Percentiles rank a stretch among this genome's conserved stretches.
phyloP scores from a whole-genome alignment of 169 alveolate species.

The Eimeria acervulina region DNA sequence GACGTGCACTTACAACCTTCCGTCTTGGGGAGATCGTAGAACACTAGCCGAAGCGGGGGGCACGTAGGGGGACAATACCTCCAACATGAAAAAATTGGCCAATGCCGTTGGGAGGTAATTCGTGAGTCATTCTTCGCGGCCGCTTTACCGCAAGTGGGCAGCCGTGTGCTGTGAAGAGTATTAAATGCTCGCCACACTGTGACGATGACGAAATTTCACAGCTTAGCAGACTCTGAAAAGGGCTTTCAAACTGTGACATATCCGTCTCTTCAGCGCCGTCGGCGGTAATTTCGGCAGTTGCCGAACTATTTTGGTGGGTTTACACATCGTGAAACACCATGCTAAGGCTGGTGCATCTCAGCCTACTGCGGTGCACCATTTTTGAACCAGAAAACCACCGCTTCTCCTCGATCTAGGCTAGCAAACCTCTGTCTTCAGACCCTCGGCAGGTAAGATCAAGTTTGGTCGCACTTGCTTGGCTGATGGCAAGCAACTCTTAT shows the following conservation, averaged over 20 bases:
- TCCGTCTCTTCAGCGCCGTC: not conserved
- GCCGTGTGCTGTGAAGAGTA: not conserved
- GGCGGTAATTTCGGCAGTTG: not conserved
- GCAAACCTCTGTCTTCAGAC: no score
- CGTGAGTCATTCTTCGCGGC: not conserved
- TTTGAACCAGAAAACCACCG: no score
- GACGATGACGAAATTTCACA: not conserved
- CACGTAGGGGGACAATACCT: not conserved
- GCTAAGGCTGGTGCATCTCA: not conserved
- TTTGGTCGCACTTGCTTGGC: no score
- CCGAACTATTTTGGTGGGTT: not conserved
- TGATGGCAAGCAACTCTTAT: not conserved
- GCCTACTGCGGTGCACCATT: no score
- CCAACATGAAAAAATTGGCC: not conserved
- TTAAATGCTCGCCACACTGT: not conserved
- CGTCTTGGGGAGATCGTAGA: not conserved
- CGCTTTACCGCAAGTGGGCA: not conserved
- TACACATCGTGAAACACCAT: not conserved
- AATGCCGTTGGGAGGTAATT: not conserved
- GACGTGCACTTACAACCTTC: not conserved
- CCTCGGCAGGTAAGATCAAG: no score
- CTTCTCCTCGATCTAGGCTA: no score
- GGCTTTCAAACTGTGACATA: not conserved
- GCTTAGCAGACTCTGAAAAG: not conserved
- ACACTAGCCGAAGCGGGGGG: not conserved